Conservation (phyloP, 768 basidiomycete species). For the Cystofilobasidium capitatum region DNA sequence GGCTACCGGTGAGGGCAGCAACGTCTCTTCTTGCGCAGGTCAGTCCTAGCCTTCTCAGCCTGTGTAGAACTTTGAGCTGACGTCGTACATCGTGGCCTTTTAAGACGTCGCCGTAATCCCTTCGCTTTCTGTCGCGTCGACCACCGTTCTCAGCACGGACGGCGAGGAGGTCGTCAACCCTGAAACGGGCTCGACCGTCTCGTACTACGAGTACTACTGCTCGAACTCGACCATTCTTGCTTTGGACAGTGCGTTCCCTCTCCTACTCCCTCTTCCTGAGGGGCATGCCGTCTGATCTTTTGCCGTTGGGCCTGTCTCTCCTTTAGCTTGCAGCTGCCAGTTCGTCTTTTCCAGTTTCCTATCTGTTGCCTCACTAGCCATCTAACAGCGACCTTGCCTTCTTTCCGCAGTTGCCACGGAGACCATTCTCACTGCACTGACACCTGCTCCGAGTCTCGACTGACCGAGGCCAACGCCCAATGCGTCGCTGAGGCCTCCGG, state of each 20-base stretch:
- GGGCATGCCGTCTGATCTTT: background rate
- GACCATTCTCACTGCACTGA: background rate
- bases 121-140: background rate
- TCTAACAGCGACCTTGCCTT: too few species aligned
- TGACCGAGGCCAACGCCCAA: background rate
- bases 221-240: background rate
- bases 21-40: slow-evolving; percentile 12
- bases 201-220: slow-evolving; percentile 13
- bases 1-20: background rate
- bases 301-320: background rate
- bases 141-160: background rate
- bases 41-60: background rate
- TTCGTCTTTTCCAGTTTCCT: background rate
- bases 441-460: background rate
- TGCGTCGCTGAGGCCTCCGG: background rate
- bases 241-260: background rate
- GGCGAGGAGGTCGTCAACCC: slow-evolving; percentile 6
- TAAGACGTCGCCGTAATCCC: background rate
- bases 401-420: background rate
- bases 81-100: background rate
- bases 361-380: too few species aligned
- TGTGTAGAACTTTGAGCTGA: too few species aligned
- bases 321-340: slow-evolving; percentile 2
- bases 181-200: background rate
- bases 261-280: background rate